phyloP scores from a whole-genome alignment of 2,329 filamentous ascomycete species.

The Aspergillus fructus region DNA sequence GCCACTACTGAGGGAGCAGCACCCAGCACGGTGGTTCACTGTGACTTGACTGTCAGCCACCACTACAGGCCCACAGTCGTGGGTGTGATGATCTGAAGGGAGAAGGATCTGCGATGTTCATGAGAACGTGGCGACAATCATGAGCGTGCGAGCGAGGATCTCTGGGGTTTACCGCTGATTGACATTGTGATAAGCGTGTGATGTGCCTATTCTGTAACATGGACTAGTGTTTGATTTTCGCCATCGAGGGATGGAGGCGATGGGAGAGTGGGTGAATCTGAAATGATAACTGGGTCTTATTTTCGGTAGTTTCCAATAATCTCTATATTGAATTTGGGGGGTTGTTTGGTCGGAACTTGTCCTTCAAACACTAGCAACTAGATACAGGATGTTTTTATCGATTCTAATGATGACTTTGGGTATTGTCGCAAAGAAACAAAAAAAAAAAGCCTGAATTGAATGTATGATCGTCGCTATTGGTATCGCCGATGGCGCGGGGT shows the following conservation, averaged over 20 bases:
- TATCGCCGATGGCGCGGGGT: background rate
- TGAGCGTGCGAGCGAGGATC: slow-evolving; percentile 2
- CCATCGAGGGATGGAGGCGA: background rate
- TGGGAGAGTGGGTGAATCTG: background rate
- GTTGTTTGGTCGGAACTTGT: background rate
- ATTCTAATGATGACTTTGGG: background rate
- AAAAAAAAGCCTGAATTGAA: too few relatives aligned
- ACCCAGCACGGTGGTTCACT: background rate
- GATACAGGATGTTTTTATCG: background rate
- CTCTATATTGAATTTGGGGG: background rate
- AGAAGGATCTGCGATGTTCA: background rate
- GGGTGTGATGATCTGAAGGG: background rate
- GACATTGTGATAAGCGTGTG: slow-evolving; percentile 10
- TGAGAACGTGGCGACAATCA: background rate
- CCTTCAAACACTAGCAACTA: background rate
- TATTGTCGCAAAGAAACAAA: background rate
- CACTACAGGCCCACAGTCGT: too few relatives aligned
- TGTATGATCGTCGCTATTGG: too few relatives aligned
- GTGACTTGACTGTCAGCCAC: background rate
- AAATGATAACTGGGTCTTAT: background rate
- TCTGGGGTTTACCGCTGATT: slow-evolving; percentile 6
- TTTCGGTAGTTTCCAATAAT: background rate
- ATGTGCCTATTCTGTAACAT: background rate
- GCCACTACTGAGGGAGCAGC: background rate
- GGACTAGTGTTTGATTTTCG: background rate